Base-by-base conservation (phyloP, 805 yeast genomes). In the Barnettozyma californica region DNA sequence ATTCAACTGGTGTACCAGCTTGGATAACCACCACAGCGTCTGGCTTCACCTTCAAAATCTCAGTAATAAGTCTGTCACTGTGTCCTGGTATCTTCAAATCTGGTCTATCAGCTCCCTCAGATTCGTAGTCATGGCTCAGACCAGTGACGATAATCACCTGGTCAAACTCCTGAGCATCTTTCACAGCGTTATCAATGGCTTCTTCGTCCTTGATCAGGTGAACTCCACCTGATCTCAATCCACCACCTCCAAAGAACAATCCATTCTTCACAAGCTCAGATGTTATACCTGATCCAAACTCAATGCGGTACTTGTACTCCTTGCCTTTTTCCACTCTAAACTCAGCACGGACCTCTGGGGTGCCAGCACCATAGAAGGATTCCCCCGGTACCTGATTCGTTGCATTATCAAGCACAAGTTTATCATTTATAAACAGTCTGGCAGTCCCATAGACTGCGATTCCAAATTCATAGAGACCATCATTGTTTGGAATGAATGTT, bases 1-100 rank as follows among this genome's bases (percentile, higher is more conserved):
- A 64, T 35, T 76, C 72, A 11, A 79, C 82, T 0, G 87, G 85
- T 18, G 83, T 75, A 45, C 87, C 86, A 4, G 83, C 73, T 59
- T 80, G 84, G 59, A 76, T 72, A 20, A 81, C 82, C 29, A 81
- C 64, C 9, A 78, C 72, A 5, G 77, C 69, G 56, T 79, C 75
- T 23, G 75, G 71, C 53, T 79, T 79, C 26, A 70, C 84, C 20
- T 63, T 64, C 31, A 70, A 46, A 9, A 81, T 72, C 18, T 71
- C 80, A 20, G 54, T 60, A 20, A 80, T 69, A 49, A 81, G 69
- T 37, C 72, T 70, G 47, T 78, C 70, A 27, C 77, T 74, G 44
- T 61, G 55, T 19, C 75, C 73, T 34, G 86, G 86, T 27, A 80
- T 65, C 38, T 71, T 70, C 77, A 81, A 72, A 57, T 67, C 52